phyloP scores from a whole-genome alignment of 2,329 filamentous ascomycete species.

The Cadophora gregata region DNA sequence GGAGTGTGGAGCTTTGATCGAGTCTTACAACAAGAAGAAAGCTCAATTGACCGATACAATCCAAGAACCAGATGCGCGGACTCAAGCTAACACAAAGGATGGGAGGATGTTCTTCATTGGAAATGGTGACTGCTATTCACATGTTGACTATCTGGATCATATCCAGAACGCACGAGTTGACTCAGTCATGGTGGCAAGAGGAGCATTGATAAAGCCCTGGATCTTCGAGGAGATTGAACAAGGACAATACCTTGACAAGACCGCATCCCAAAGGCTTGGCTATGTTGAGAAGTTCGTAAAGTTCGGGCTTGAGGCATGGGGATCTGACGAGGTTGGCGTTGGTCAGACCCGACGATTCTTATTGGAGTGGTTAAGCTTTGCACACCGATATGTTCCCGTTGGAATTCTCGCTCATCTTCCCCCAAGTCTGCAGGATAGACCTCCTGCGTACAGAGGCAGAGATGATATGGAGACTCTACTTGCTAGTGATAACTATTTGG shows the following conservation, averaged over 20 bases:
- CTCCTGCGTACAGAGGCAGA: constrained; percentile 81
- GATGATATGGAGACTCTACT: constrained; percentile 95
- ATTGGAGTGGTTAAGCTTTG: constrained; percentile 94
- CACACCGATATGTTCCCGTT: constrained; percentile 88
- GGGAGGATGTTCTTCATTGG: constrained; percentile 88
- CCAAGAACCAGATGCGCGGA: constrained; percentile 76
- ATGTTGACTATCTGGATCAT: constrained; percentile 83
- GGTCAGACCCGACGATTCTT: constrained; percentile 91
- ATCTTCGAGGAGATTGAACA: constrained; percentile 94
- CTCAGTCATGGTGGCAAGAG: constrained; percentile 95
- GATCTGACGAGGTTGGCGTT: constrained; percentile 91
- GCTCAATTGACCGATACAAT: constrained; percentile 75
- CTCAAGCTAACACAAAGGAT: constrained; percentile 67
- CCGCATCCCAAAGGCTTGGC: constrained; percentile 80
- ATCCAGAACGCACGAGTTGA: constrained; percentile 82
- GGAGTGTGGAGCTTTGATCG: constrained; percentile 85
- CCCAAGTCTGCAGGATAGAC: constrained; percentile 85
- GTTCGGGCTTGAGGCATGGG: constrained; percentile 94
- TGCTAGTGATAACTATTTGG: constrained; percentile 88
- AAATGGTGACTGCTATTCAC: constrained; percentile 96
- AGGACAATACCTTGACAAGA: constrained; percentile 95
- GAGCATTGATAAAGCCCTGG: constrained; percentile 97
- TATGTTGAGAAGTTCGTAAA: constrained; percentile 90
- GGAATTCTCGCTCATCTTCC: constrained; percentile 89
- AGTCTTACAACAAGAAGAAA: constrained; percentile 74